Conservation (phyloP, 2,329 filamentous ascomycete genomes). For the Neonectria punicea region DNA sequence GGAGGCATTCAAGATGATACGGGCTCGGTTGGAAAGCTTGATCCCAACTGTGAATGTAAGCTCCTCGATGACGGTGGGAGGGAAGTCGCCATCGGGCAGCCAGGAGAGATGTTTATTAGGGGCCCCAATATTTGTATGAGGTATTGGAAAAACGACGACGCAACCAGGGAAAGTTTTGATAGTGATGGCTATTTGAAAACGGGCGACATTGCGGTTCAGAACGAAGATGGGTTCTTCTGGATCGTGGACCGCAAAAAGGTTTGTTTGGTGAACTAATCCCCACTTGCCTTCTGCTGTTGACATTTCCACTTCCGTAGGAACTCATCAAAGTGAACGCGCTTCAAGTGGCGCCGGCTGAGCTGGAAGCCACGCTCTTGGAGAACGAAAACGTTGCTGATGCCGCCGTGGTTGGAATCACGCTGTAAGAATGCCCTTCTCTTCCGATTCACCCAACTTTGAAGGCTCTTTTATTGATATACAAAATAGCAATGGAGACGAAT, state of each 20-base stretch:
- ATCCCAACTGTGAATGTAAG: conserved; percentile 64
- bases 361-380: conserved; percentile 62
- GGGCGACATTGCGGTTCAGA: conserved; percentile 64
- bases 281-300: neutral
- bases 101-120: conserved; percentile 64
- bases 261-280: neutral
- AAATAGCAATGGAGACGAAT: conserved; percentile 58
- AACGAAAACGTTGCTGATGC: conserved; percentile 64
- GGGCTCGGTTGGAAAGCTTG: conserved; percentile 62
- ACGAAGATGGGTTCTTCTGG: conserved; percentile 59
- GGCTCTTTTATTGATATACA: conserved; percentile 4
- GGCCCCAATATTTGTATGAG: conserved; percentile 68
- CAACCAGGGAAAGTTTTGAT: conserved; percentile 62
- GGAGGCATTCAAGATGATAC: conserved; percentile 49
- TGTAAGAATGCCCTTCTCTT: conserved; percentile 45
- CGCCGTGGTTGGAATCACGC: conserved; percentile 63
- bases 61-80: conserved; percentile 64
- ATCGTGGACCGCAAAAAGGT: conserved; percentile 61
- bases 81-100: conserved; percentile 58
- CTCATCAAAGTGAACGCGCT: conserved; percentile 69
- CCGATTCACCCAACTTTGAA: neutral
- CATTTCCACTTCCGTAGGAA: conserved; percentile 52
- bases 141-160: conserved; percentile 67
- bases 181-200: conserved; percentile 68
- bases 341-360: conserved; percentile 69